phyloP scores from a whole-genome alignment of 1,139 yeast species.

The Blastobotrys illinoisensis region DNA sequence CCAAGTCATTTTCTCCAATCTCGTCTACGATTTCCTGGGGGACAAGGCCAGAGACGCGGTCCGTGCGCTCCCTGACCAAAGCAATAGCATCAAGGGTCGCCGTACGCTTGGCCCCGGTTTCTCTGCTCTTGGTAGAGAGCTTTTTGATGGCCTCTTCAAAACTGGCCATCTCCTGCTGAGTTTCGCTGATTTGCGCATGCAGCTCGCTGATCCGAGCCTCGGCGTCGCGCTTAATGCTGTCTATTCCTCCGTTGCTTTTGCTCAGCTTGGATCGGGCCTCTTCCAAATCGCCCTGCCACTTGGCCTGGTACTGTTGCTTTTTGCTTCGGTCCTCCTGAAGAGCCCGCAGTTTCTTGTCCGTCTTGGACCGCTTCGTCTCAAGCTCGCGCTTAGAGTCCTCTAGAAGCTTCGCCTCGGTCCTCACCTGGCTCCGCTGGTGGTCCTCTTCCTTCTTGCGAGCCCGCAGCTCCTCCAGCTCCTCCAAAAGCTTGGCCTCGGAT shows the following conservation, averaged over 20 bases:
- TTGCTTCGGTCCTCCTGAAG: constrained; percentile 22
- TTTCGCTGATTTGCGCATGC: constrained; percentile 12
- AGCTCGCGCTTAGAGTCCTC: constrained; percentile 40
- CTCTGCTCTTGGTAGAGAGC: constrained; percentile 18
- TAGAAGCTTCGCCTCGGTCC: constrained; percentile 44
- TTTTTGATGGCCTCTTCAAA: constrained; percentile 39
- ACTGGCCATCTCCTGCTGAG: constrained; percentile 27
- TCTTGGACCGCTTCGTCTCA: constrained; percentile 33
- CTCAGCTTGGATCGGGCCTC: constrained; percentile 14
- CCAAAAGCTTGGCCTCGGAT: constrained; percentile 36
- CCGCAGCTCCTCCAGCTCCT: constrained; percentile 40
- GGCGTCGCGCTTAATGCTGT: constrained; percentile 14
- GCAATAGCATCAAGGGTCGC: constrained; percentile 20
- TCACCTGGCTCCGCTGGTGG: constrained; percentile 41
- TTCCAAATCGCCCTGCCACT: constrained; percentile 21
- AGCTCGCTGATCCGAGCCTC: constrained; percentile 14
- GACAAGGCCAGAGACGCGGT: constrained; percentile 22
- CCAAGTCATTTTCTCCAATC: constrained; percentile 18
- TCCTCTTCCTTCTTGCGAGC: constrained; percentile 47
- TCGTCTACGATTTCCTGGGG: constrained; percentile 21
- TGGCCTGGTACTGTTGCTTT: constrained; percentile 16
- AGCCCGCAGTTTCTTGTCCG: constrained; percentile 24
- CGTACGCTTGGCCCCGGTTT: constrained; percentile 18
- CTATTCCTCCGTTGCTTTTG: constrained; percentile 6
- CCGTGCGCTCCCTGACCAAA: constrained; percentile 19